Evolutionary conservation across 1,139 yeast species (phyloP), one percentile per base, ranked within the genome.

Genomic region (Dujonia santamariae): DNA sequence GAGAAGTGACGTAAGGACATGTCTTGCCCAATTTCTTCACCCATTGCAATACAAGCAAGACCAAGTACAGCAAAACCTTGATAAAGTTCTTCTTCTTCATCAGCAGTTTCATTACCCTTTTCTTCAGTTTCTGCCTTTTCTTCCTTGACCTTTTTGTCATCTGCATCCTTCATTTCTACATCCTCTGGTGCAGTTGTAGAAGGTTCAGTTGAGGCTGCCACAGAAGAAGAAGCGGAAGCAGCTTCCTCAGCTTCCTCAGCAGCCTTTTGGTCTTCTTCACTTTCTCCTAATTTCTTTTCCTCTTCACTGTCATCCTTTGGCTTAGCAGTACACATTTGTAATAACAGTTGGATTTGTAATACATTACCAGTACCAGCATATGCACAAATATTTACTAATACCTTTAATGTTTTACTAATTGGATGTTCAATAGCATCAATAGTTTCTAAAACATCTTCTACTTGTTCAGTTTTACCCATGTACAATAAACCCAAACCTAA

Each of bases 321-420:
- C 46, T 71, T 73, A 30, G 83, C 78, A 3, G 95, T 83, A 52
- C 96, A 79, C 74, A 88, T 86, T 52, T 87, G 95, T 49, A 92
- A 75, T 52, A 94, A 72, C 24, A 87, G 79, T 66, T 94, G 99
- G 43, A 94, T 85, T 63, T 90, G 95, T 46, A 94, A 75, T 27
- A 94, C 99, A 56, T 94, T 94, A 49, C 98, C 99, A 29, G 97
- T 87, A 44, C 98, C 99, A 13, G 97, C 95, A 62, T 85, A 90
- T 6, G 97, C 95, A 66, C 97, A 86, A 36, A 90, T 85, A 44
- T 85, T 88, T 21, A 94, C 92, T 54, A 94, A 72, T 5, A 90
- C 95, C 59, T 86, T 94, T 53, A 90, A 78, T 30, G 95, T 85
- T 47, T 86, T 82, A 27, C 94, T 81, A 53, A 92, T 84, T 33